Base-by-base conservation (phyloP, 345 rosid genomes). In the Gossypium ekmanianum region DNA sequence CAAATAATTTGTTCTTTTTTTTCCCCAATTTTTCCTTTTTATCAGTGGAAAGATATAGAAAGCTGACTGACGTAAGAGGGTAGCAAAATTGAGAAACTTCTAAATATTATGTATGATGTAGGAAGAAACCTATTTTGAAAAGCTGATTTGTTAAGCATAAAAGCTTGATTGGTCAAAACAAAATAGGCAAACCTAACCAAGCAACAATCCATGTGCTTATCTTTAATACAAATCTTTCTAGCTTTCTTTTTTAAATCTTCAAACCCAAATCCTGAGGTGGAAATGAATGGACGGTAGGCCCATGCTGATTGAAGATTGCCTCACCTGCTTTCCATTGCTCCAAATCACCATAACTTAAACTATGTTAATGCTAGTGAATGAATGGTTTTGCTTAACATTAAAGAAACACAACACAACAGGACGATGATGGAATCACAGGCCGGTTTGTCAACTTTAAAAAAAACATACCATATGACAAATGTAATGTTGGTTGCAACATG, bases 131-230 rank as follows among this genome's bases (percentile, higher is more conserved):
- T 56, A 27, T 63, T 48, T 59, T 26, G n/a, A 50, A 48, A 59
- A 67, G 51, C 69, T 3, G 22, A 45, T 26, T 47, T 34, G 41
- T 34, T 34, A 44, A 48, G 29, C 11, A 67, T 9, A 18, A 18
- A 67, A 16, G 68, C 34, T 68, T 50, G 27, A 78, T 66, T 78
- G 65, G 72, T 70, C 59, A 75, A 75, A 70, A 20, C 24, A 47
- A 63, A 79, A 63, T 61, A 67, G 55, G 74, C 61, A 75, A 54
- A 75, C 71, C 77, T 43, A 75, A 65, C 72, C 58, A 61, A 57
- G 39, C 66, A 44, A 45, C n/a, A 9, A 41, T 10, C 16, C 52
- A 65, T 74, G 59, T 74, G 77, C 52, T 18, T 29, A 65, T 20
- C 72, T 64, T 50, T 16, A 64, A 51, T 13, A 52, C 68, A 71